Evolutionary conservation across 192 early-diverging fungal species (phyloP).

Genomic region (Entomortierella chlamydospora): DNA sequence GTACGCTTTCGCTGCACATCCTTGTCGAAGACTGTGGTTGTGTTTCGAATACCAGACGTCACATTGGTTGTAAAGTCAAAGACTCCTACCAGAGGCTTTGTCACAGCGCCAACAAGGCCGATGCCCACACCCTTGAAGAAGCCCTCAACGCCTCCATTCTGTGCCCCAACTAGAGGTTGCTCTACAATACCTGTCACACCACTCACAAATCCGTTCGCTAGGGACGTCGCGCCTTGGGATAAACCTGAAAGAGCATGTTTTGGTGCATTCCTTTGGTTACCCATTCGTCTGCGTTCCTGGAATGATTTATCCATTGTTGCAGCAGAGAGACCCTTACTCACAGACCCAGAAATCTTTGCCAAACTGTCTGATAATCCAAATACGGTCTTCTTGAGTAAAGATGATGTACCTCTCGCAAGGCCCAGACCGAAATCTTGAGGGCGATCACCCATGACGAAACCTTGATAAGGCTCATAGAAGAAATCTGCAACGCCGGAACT

Average conservation of each 20-base stretch:
- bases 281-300: slow-evolving; percentile 85
- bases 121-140: slow-evolving; percentile 97
- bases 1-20: slow-evolving; percentile 85
- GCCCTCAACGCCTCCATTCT: slow-evolving; percentile 90
- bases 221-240: slow-evolving; percentile 85
- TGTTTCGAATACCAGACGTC: slow-evolving; percentile 89
- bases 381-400: slow-evolving; percentile 92
- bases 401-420: slow-evolving; percentile 83
- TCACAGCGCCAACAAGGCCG: slow-evolving; percentile 92
- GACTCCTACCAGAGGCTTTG: slow-evolving; percentile 96
- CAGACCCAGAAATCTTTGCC: slow-evolving; percentile 94
- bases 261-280: slow-evolving; percentile 86
- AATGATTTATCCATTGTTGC: slow-evolving; percentile 94
- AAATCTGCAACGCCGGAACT: slow-evolving; percentile 95
- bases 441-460: slow-evolving; percentile 92
- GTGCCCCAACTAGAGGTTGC: slow-evolving; percentile 86
- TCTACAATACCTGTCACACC: slow-evolving; percentile 91
- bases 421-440: slow-evolving; percentile 96
- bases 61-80: slow-evolving; percentile 96
- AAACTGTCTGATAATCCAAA: slow-evolving; percentile 96
- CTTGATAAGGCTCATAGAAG: slow-evolving; percentile 98
- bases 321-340: slow-evolving; percentile 96
- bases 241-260: slow-evolving; percentile 92
- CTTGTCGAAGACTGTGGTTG: slow-evolving; percentile 89
- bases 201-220: slow-evolving; percentile 85